Evolutionary conservation across 768 basidiomycete species (phyloP), one percentile per base, ranked within the genome.

Genomic region (Boletus sp.): DNA sequence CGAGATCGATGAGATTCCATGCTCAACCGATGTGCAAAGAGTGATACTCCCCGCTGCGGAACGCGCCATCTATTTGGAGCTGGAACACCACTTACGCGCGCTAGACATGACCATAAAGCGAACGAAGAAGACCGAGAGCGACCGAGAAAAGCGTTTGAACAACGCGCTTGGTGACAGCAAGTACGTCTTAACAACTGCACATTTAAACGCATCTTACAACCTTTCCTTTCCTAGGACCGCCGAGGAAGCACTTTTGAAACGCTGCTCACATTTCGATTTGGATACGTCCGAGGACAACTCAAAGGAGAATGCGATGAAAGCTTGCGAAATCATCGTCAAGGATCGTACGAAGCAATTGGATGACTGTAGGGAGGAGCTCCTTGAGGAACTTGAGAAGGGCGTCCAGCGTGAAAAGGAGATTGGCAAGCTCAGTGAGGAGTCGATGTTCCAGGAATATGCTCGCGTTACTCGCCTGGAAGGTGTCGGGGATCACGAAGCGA

Each of bases 1-100:
- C 9, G 95, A 98, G 74, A 98, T 97, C 54, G 94, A 94, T 58
- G 95, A 98, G 73, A 98, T 98, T 55, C 89, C 90, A 2, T 92
- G 86, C 75, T 80, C 80, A 0, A 81, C 79, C 57, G 77, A 88
- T 54, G 73, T 86, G 30, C 78, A 86, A 62, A 76, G 77, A 29
- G 83, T 96, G 28, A 73, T 81, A 42, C 84, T 96, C 9, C 94
- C 95, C 12, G 93, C 94, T 7, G 92, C 95, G 0, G 95, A 97
- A 71, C 89, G 90, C 8, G 92, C 94, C 0, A 94, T 98, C 59
- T 97, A 98, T 71, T 80, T 95, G 33, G 95, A 98, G 67, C 81
- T 98, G 9, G 94, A 96, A 62, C 95, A 98, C 62, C 90, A 96
- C 66, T 76, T 98, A 33, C 87, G 89, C 40, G 92, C 94, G 18